Evolutionary conservation across 2,329 filamentous ascomycete species (phyloP), one percentile per base, ranked within the genome.

Genomic region (Ustilaginoidea virens): DNA sequence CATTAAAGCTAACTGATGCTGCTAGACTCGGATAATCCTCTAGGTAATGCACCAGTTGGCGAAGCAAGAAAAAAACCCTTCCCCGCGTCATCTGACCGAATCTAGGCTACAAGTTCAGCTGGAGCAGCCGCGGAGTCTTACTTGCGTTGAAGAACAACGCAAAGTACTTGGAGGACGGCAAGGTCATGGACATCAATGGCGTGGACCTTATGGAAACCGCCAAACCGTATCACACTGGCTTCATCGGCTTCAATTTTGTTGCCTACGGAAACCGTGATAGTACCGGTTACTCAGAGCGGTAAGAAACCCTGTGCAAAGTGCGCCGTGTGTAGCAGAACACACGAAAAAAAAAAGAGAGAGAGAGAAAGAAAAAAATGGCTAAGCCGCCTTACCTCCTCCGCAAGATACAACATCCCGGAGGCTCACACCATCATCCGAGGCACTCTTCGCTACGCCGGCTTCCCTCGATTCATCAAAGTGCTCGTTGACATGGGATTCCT

Each of bases 181-280:
- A 86, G 60, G 55, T 79, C 38, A 69, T 79, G 42, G 65, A 74
- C 32, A 64, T 85, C 18, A 56, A 58, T 12, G 39, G 40, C 34
- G 19, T 11, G 40, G 79, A 86, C 23, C 66, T 94, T 36, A 96
- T 94, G 87, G 75, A 61, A 36, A 71, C 69, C 28, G 83, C 86
- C 23, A 87, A 92, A 66, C 81, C 83, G 28, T 93, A 92, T 68
- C 74, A 69, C 56, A 90, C 87, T 62, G 87, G 86, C 61, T 86
- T 83, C 60, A 80, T 79, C 16, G 81, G 82, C 34, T 94, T 75
- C 53, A 76, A 79, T 29, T 87, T 92, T 44, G 85, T 94, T 41
- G 83, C 79, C 23, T 96, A 96, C 60, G 80, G 80, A 33, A 96
- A 96, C 72, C 69, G 86, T 43, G 86, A 96, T 58, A 86, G 76